Percentiles rank a stretch among this genome's conserved stretches.
phyloP scores from a whole-genome alignment of 1,284 basidiomycete species.

The Malassezia furfur region DNA sequence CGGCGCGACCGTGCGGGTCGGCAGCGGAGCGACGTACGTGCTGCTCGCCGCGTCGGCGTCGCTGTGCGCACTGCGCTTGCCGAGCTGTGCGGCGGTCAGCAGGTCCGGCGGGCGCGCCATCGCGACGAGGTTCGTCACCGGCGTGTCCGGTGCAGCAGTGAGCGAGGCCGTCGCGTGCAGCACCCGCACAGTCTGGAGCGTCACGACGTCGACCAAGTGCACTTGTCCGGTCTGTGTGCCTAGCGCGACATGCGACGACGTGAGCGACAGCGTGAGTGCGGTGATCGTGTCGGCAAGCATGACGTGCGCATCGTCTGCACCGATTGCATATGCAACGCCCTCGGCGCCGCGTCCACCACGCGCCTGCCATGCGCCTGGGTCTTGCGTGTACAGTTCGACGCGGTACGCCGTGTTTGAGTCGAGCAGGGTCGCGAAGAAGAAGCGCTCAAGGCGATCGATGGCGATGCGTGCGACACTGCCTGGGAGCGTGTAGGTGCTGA shows the following conservation, averaged over 20 bases:
- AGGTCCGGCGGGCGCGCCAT: conserved; percentile 27
- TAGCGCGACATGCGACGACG: conserved; percentile 55
- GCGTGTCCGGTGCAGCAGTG: conserved; percentile 21
- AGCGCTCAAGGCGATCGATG: conserved; percentile 73
- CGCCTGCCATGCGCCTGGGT: conserved; percentile 12
- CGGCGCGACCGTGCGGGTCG: background rate
- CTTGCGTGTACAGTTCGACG: conserved; percentile 61
- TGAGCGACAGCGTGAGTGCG: conserved; percentile 64
- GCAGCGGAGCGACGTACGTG: conserved; percentile 7
- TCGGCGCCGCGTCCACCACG: conserved; percentile 8
- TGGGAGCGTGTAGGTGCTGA: conserved; percentile 75
- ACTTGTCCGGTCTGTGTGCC: conserved; percentile 55
- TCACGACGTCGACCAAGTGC: conserved; percentile 73
- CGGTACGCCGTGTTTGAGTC: conserved; percentile 54
- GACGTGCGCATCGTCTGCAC: conserved; percentile 5
- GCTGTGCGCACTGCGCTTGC: conserved; percentile 1
- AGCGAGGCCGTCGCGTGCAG: conserved; percentile 24
- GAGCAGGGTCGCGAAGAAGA: conserved; percentile 65
- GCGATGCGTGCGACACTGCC: conserved; percentile 60
- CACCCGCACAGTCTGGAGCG: conserved; percentile 76
- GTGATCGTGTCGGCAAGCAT: conserved; percentile 52
- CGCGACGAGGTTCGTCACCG: conserved; percentile 27
- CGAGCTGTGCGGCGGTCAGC: conserved; percentile 14
- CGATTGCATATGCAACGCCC: background rate
- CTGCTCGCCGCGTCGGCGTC: conserved; percentile 5